These are phyloP conservation scores for Pseudozyma pruni DNA, from an alignment of 1,284 basidiomycete species.

Conservation along the genomic window DNA sequence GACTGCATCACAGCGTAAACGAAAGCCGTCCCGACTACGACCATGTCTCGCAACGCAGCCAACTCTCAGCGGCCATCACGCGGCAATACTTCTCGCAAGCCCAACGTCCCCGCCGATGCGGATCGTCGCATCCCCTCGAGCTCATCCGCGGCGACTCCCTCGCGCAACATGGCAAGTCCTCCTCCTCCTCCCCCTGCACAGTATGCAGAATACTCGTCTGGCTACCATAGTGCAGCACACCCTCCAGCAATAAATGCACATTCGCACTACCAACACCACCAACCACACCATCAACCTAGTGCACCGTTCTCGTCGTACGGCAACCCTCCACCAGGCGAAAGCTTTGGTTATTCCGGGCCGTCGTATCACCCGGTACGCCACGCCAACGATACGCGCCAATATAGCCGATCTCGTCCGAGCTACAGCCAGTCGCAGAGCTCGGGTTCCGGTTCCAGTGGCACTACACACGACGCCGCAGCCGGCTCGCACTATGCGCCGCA, in stretches of 20 bases:
- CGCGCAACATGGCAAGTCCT: slow-evolving; percentile 20
- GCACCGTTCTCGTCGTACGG: slow-evolving; percentile 11
- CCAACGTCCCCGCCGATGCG: slow-evolving; percentile 5
- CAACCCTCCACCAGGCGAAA: neutral
- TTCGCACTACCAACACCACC: slow-evolving; percentile 16
- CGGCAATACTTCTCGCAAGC: slow-evolving; percentile 16
- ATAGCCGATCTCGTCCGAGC: slow-evolving; percentile 11
- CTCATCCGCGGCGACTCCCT: slow-evolving; percentile 4
- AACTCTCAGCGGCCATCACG: slow-evolving; percentile 24
- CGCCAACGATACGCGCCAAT: slow-evolving; percentile 13
- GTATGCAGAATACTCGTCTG: slow-evolving; percentile 15
- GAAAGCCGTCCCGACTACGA: neutral
- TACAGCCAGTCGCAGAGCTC: slow-evolving; percentile 34
- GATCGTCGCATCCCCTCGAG: slow-evolving; percentile 20
- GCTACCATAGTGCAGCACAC: slow-evolving; percentile 11
- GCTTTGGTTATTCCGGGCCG: slow-evolving; percentile 13
- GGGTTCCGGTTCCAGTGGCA: slow-evolving; percentile 6
- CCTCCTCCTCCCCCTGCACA: slow-evolving; percentile 10
- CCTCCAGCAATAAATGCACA: slow-evolving; percentile 7
- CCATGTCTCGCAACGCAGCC: slow-evolving; percentile 20
- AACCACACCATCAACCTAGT: slow-evolving; percentile 6
- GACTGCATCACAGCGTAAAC: no score
- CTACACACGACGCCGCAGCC: slow-evolving; percentile 13
- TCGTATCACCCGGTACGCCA: slow-evolving; percentile 11
- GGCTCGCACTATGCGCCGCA: slow-evolving; percentile 19